A percentile compares a stretch with the other conserved stretches of the same genome.
Evolutionary conservation across 106 monocot species (phyloP).

Genomic region (Triglochin maritima): DNA sequence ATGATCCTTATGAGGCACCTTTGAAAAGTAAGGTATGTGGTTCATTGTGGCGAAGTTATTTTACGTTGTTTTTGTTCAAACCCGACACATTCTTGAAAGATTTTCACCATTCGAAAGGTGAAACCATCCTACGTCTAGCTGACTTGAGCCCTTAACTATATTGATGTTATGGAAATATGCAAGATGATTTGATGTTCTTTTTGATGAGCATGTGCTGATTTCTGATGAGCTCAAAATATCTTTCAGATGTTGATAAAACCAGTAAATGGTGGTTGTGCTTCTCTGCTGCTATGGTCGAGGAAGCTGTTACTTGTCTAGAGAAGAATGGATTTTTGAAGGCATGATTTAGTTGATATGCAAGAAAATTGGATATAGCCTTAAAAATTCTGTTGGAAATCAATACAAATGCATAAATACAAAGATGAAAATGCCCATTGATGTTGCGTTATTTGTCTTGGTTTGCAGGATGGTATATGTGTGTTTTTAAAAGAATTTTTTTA

Average conservation of each 20-base stretch:
- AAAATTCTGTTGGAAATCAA: no score
- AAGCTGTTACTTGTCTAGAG: constrained; percentile 54
- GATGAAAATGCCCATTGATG: no score
- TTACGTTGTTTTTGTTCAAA: no score
- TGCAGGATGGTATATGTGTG: no score
- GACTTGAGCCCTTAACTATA: neutral
- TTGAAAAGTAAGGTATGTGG: constrained; percentile 54
- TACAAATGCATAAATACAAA: no score
- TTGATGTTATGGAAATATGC: neutral
- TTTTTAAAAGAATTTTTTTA: no score
- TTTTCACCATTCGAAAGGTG: neutral
- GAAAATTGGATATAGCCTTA: no score
- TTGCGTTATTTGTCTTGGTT: no score
- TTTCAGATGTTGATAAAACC: constrained; percentile 58
- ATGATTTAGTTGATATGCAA: constrained; percentile 1
- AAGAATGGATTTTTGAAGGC: constrained; percentile 40
- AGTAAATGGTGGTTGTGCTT: constrained; percentile 33
- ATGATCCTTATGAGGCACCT: constrained; percentile 91
- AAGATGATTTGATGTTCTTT: neutral
- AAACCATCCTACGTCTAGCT: neutral
- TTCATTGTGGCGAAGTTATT: neutral
- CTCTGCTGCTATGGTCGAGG: constrained; percentile 55
- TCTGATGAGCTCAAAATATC: neutral
- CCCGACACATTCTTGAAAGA: neutral
- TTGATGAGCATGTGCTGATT: neutral